A percentile compares a stretch with the other conserved stretches of the same genome.
Conservation (phyloP, 2,329 filamentous ascomycete genomes). For the Pyrenochaeta sp. region DNA sequence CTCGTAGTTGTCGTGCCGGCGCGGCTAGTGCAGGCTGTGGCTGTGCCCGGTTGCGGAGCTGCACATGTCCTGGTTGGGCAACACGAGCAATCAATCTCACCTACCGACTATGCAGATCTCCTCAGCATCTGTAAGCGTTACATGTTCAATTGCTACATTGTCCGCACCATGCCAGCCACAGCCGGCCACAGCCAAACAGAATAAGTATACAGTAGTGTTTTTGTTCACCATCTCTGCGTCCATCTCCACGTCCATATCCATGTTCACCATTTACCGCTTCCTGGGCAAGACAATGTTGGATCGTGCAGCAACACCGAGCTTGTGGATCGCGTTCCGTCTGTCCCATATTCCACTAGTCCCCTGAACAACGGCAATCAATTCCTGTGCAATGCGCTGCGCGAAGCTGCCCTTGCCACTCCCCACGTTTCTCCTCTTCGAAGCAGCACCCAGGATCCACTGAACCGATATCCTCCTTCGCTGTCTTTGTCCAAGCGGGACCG, state of each 20-base stretch:
- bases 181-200: no score
- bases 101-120: no score
- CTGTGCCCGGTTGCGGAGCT: conserved; percentile 25
- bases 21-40: conserved; percentile 25
- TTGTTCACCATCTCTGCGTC: no score
- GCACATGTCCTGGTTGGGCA: conserved; percentile 4
- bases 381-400: conserved; percentile 80
- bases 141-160: not conserved
- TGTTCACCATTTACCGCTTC: conserved; percentile 31
- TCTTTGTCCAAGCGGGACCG: conserved; percentile 75
- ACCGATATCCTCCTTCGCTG: conserved; percentile 82
- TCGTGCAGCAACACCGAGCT: conserved; percentile 77
- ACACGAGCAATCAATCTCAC: no score
- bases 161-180: not conserved
- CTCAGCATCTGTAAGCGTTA: conserved; percentile 6
- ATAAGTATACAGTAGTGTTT: no score
- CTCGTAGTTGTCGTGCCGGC: conserved; percentile 3
- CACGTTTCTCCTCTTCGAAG: conserved; percentile 76
- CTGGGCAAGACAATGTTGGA: conserved; percentile 66
- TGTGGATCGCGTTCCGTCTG: conserved; percentile 77
- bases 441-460: conserved; percentile 87
- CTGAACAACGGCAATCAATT: conserved; percentile 87
- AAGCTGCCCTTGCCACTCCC: conserved; percentile 77
- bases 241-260: not conserved
- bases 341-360: conserved; percentile 87